Percentiles rank a stretch among this genome's conserved stretches.
Conservation (phyloP, 352 stramenopile genomes). For the Aphanomyces cochlioides region DNA sequence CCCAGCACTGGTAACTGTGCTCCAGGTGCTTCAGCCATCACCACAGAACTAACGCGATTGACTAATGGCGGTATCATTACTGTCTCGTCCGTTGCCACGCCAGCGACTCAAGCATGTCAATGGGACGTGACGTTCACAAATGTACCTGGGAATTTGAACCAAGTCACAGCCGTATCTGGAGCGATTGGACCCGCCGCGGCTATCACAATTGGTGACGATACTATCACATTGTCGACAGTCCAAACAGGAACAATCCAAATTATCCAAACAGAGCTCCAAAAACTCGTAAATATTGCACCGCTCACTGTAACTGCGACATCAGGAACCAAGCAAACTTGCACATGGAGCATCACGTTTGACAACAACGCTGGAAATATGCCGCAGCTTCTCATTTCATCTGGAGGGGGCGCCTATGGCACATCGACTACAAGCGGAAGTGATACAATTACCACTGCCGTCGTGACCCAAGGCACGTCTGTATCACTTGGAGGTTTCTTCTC, state of each 20-base stretch:
- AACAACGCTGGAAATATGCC: slow-evolving; percentile 86
- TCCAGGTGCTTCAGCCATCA: slow-evolving; percentile 52
- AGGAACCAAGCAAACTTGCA: slow-evolving; percentile 69
- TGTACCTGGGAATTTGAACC: slow-evolving; percentile 79
- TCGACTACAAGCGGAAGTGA: slow-evolving; percentile 39
- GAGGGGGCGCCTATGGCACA: slow-evolving; percentile 38
- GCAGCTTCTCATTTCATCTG: slow-evolving; percentile 46
- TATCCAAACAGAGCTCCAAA: slow-evolving; percentile 93
- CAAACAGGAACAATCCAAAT: slow-evolving; percentile 84
- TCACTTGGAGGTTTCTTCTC: slow-evolving; percentile 77
- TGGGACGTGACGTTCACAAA: slow-evolving; percentile 90
- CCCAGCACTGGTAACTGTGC: slow-evolving; percentile 72
- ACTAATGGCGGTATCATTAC: slow-evolving; percentile 45
- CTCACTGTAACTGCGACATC: slow-evolving; percentile 79
- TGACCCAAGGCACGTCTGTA: slow-evolving; percentile 50
- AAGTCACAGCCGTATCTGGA: slow-evolving; percentile 61
- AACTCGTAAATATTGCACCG: slow-evolving; percentile 82
- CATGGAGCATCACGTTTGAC: slow-evolving; percentile 92
- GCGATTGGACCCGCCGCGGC: slow-evolving; percentile 34
- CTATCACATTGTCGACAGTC: slow-evolving; percentile 66
- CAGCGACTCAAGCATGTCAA: slow-evolving; percentile 68
- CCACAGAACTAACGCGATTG: slow-evolving; percentile 42
- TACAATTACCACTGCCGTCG: slow-evolving; percentile 44
- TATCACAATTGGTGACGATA: slow-evolving; percentile 73
- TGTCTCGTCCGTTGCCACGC: slow-evolving; percentile 44